Percentiles rank a stretch among this genome's conserved stretches.
Evolutionary conservation across 2,329 filamentous ascomycete species (phyloP).

Genomic region (Claviceps digitariae): DNA sequence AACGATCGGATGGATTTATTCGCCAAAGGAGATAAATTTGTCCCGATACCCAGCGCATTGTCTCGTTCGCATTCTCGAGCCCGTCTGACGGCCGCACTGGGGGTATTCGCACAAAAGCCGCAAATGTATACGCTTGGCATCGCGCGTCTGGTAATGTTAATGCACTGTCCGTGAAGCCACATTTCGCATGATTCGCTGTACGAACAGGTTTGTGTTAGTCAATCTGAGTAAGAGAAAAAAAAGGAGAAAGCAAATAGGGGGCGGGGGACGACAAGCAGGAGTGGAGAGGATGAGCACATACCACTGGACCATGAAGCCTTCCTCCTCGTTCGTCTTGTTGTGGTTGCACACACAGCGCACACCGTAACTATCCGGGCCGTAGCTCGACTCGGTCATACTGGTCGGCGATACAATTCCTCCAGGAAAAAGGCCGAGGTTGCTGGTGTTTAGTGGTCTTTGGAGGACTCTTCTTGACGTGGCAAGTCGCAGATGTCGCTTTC

Average conservation of each 20-base stretch:
- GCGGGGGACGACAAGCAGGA: background rate
- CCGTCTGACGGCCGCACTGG: constrained; percentile 36
- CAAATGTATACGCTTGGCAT: constrained; percentile 50
- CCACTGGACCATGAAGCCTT: constrained; percentile 51
- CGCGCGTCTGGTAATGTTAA: constrained; percentile 43
- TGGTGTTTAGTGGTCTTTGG: constrained; percentile 22
- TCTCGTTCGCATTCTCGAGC: constrained; percentile 27
- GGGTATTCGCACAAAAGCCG: constrained; percentile 47
- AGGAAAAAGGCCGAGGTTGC: constrained; percentile 19
- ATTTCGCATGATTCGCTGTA: constrained; percentile 49
- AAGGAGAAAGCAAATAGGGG: background rate
- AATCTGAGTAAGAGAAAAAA: background rate
- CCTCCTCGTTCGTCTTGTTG: constrained; percentile 29
- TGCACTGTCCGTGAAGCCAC: constrained; percentile 50
- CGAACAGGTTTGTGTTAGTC: background rate
- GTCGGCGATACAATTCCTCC: constrained; percentile 35
- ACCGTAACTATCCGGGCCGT: constrained; percentile 25
- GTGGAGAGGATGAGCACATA: constrained; percentile 20
- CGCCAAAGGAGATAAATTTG: constrained; percentile 24
- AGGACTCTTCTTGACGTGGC: constrained; percentile 17
- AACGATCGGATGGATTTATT: constrained; percentile 31
- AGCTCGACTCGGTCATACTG: constrained; percentile 35
- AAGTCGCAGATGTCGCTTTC: constrained; percentile 25
- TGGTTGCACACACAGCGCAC: constrained; percentile 45
- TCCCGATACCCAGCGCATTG: constrained; percentile 20